Conservation (phyloP, 73 alveolate genomes). For the Tetrahymena borealis region DNA sequence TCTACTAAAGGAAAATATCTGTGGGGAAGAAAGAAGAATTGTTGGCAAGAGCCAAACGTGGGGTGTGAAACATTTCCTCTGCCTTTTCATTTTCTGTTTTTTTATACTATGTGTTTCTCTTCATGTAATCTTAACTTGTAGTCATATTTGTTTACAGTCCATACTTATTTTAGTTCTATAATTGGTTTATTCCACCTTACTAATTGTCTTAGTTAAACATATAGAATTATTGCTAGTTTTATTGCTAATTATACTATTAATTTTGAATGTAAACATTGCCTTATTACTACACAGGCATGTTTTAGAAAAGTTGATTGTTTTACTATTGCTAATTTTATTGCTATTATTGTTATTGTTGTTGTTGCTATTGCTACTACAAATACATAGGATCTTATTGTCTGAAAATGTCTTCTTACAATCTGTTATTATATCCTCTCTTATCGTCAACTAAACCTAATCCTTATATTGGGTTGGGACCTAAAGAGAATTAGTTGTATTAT, state of each 20-base stretch:
- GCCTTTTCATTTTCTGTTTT: background rate
- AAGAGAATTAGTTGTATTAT: background rate
- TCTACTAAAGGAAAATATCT: background rate
- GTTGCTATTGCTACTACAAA: background rate
- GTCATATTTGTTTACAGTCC: background rate
- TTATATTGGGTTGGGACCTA: background rate
- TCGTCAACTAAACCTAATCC: background rate
- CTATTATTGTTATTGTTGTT: too few relatives aligned
- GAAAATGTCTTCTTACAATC: background rate
- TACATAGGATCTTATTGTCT: background rate
- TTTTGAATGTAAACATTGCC: background rate
- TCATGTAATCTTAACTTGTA: background rate
- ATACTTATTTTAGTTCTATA: background rate
- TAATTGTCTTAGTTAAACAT: background rate
- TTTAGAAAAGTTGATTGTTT: background rate
- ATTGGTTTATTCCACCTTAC: background rate
- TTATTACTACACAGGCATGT: background rate
- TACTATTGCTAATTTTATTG: too few relatives aligned
- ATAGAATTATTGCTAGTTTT: background rate
- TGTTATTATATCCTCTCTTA: background rate
- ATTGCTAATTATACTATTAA: background rate
- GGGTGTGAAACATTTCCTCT: background rate
- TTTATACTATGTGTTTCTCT: background rate
- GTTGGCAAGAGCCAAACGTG: background rate
- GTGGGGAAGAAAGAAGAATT: background rate